Conservation (phyloP, 441 rosid species). For the Populus hybrid region DNA sequence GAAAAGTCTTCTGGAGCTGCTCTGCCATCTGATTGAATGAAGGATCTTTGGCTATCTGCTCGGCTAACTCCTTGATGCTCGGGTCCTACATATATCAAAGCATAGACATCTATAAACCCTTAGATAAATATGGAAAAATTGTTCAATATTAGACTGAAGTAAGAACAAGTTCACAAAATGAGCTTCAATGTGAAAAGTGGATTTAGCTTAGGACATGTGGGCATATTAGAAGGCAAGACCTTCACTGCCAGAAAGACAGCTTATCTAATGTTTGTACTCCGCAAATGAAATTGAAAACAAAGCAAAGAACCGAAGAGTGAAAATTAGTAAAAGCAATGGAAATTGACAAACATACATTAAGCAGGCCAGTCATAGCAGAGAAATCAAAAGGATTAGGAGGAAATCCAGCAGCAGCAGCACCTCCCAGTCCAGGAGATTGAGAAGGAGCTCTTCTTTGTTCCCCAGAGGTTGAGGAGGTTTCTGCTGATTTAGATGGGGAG, state of each 20-base stretch:
- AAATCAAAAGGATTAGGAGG: constrained; percentile 74
- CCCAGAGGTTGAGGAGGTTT: constrained; percentile 37
- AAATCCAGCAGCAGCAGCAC: constrained; percentile 32
- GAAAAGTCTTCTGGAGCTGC: constrained; percentile 27
- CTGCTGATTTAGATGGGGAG: constrained; percentile 17
- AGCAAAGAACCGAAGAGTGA: background rate
- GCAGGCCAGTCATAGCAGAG: constrained; percentile 81
- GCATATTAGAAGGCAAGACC: too few relatives aligned
- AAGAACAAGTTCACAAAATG: too few relatives aligned
- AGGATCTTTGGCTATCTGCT: constrained; percentile 93
- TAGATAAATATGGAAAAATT: too few relatives aligned
- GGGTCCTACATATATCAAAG: constrained; percentile 61
- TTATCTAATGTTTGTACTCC: background rate
- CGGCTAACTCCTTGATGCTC: constrained; percentile 86
- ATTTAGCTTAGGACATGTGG: too few relatives aligned
- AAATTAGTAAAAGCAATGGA: background rate
- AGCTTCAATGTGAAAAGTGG: too few relatives aligned
- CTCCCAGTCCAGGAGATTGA: background rate
- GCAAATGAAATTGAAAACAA: background rate
- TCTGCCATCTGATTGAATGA: constrained; percentile 96
- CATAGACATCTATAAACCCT: background rate
- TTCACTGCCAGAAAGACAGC: too few relatives aligned
- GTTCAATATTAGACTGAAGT: too few relatives aligned
- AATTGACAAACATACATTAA: constrained; percentile 51
- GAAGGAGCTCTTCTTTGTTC: constrained; percentile 31